Base-by-base conservation (phyloP, 306 rosid genomes). In the Boehmeria nivea region DNA sequence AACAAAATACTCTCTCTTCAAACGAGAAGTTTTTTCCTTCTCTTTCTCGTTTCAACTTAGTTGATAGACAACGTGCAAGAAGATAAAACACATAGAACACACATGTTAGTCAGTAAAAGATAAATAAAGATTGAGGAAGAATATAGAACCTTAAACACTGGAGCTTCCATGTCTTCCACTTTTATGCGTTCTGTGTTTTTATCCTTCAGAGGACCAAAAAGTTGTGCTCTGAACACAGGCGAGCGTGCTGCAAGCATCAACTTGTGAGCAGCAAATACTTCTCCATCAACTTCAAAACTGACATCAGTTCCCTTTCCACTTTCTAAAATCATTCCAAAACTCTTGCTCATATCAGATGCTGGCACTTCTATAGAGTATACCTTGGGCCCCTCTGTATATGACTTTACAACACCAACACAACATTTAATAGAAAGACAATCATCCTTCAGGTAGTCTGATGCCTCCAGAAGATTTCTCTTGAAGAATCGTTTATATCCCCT, bases 401-500 rank as follows among this genome's bases (percentile, higher is more conserved):
- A 75, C 50, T 65, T 72, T 44, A 78, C 84, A 43, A 81, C 88
- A 15, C 88, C 88, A 8, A 82, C 88, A 24, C 80, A 72, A 33
- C 88, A 82, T 49, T 67, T 70, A 26, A 82, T 75, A 23, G 64
- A 46, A 44, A 82, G 82, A 47, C 88, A 75, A 64, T 82, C 84
- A 48, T 82, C 77, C 69, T 82, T 82, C 21, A 82, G 77, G 62
- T 60, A 79, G 61, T 82, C 82, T 4, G 88, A 82, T 6, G 78
- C 36, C 73, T 82, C 88, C 34, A 82, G 70, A 16, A 55, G 57
- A 63, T 57, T 72, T 82, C 84, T 75, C 54, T 67, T 82, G 49
- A 59, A 75, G 66, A 78, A 82, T 17, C 82, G 88, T 63, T 82
- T 82, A 50, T 82, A 82, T 37, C 88, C 88, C 88, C 88, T 82